Evolutionary conservation across 169 alveolate genomes (phyloP), one percentile per base, ranked within the genome.

Genomic region (Eimeria zaria): DNA sequence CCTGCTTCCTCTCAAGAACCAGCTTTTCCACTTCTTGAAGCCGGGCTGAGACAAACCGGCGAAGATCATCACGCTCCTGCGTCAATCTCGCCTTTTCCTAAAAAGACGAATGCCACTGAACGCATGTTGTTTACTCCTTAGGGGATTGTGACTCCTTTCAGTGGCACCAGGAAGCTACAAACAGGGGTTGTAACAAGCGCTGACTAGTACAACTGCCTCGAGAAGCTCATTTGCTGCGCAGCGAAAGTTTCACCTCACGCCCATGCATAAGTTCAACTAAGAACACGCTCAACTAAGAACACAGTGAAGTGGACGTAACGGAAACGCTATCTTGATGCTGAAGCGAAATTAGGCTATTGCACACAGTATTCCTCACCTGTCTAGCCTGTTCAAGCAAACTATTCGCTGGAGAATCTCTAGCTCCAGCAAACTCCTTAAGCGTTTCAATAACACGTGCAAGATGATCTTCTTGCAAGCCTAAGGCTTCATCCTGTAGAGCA

Each of bases 21-120:
- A 87, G 80, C 62, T 87, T 87, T 36, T 87, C 93, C 67, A 87
- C 93, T 36, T 87, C 93, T 87, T 60, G 93, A 62, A 87, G 93
- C 67, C 81, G 64, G 27, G 93, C 93, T 0, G 93, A 60, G 39
- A 87, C 93, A 87, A 87, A 87, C 12, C 78, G 36, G 71, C 93
- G 93, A 30, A 87, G 93, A 8, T 87, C 93, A 24, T 87, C 93
- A 14, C 93, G 93, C 83, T 87, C 93, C 67, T 87, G 64, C 24
- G 64, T 53, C 62, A 87, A 83, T 18, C 93, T 39, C 7, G 33
- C 22, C 60, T 87, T 87, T 53, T 87, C 93, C 93, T 87, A 33
- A 41, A 33, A 55, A 30, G 8, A n/a, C 11, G 53, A 73, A 73
- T 18, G 3, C 55, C 2, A 16, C n/a, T 12, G 20, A 39, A 36